Evolutionary conservation across 768 basidiomycete species (phyloP).

Genomic region (Filobasidium floriforme): DNA sequence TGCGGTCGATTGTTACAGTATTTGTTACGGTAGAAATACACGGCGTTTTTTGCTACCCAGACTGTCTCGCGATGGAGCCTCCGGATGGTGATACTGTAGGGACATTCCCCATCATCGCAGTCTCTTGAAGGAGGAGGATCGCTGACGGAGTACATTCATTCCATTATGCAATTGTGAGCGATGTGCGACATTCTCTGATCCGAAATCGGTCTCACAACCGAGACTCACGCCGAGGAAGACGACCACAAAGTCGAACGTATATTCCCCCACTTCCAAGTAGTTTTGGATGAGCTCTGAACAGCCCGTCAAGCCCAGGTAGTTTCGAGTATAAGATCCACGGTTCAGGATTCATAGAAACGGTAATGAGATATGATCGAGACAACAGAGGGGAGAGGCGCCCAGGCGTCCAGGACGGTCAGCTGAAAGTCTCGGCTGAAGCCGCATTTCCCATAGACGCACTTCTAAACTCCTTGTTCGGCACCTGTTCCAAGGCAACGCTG

Average conservation of each 20-base stretch:
- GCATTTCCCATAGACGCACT: constrained; percentile 51
- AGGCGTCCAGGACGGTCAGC: too few relatives aligned
- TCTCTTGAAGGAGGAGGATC: constrained; percentile 12
- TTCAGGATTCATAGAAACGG: not conserved
- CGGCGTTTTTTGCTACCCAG: too few relatives aligned
- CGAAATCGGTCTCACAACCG: not conserved
- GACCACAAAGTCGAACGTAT: constrained; percentile 75
- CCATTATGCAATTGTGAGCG: not conserved
- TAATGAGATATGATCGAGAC: too few relatives aligned
- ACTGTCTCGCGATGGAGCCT: too few relatives aligned
- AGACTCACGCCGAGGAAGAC: constrained; percentile 69
- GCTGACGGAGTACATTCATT: not conserved
- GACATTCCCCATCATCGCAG: not conserved
- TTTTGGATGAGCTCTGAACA: constrained; percentile 59
- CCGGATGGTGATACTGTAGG: too few relatives aligned
- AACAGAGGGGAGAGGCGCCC: too few relatives aligned
- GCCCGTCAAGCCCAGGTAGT: not conserved
- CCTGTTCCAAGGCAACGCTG: constrained; percentile 65
- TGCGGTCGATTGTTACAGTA: too few relatives aligned
- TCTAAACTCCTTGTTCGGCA: constrained; percentile 81
- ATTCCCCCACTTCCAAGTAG: constrained; percentile 79
- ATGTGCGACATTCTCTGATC: not conserved
- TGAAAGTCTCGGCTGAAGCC: too few relatives aligned
- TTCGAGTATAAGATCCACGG: too few relatives aligned
- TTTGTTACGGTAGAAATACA: too few relatives aligned